Evolutionary conservation across 331 rosid genomes (phyloP).

Genomic region (Arachis monticola): DNA sequence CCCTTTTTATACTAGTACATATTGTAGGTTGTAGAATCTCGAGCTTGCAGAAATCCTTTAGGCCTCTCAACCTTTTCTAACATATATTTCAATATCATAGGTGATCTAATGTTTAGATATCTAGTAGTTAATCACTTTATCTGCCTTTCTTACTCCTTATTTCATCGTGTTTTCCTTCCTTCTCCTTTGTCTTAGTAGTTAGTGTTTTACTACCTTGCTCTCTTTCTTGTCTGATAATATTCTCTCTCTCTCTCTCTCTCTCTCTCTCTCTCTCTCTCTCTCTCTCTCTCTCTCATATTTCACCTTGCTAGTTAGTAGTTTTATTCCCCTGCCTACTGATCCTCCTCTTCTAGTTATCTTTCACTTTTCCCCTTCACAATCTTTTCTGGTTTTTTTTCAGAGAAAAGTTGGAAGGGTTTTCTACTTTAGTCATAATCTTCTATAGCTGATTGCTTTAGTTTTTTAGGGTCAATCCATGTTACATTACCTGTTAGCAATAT

Average conservation of each 20-base stretch:
- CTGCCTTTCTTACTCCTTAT: too few relatives aligned
- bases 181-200: too few relatives aligned
- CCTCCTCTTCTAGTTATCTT: slow-evolving; percentile 30
- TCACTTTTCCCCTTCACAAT: slow-evolving; percentile 45
- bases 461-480: slow-evolving; percentile 39
- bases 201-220: slow-evolving; percentile 36
- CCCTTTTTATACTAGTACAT: slow-evolving; percentile 44
- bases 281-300: too few relatives aligned
- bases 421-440: slow-evolving; percentile 35
- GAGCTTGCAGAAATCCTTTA: slow-evolving; percentile 37
- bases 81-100: slow-evolving; percentile 4
- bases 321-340: slow-evolving; percentile 36
- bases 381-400: slow-evolving; percentile 72
- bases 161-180: too few relatives aligned
- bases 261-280: too few relatives aligned
- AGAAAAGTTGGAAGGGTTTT: slow-evolving; percentile 63
- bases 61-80: slow-evolving; percentile 27
- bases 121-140: neutral
- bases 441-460: slow-evolving; percentile 36
- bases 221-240: slow-evolving; percentile 7
- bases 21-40: slow-evolving; percentile 50
- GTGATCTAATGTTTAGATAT: slow-evolving; percentile 23
- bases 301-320: neutral
- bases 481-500: slow-evolving; percentile 24
- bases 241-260: neutral